Evolutionary conservation across 805 yeast species (phyloP), one percentile per base, ranked within the genome.

Genomic region (Nakazawaea wyomingensis): DNA sequence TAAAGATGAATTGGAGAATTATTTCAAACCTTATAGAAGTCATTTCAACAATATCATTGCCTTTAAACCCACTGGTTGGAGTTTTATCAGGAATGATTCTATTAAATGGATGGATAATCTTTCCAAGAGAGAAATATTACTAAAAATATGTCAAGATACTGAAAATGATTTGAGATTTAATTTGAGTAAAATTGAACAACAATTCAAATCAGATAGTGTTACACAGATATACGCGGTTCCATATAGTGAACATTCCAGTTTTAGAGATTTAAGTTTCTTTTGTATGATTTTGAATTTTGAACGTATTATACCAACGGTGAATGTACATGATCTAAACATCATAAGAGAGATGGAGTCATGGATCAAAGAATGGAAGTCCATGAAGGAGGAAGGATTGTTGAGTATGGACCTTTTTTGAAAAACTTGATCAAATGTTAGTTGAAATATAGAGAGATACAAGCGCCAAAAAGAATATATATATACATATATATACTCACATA

Each of bases 181-280:
- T 45, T 37, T 57, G 10, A 53, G 54, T 41, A 47, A 47, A 36
- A 56, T 59, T 8, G 62, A 66, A 14, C 37, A 32, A 16, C 68
- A 66, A 39, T 60, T 57, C 56, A 57, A 62, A 47, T 46, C 51
- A 30, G 37, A 59, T 43, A 43, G 66, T 50, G 51, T 59, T 33
- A 59, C 67, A 39, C 72, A 79, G 37, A 66, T 78, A 1, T 80
- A 82, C 51, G 60, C 73, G 9, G 75, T 90, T 1, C 98, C 99
- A 0, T 93, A 93, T 55, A 83, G 95, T 54, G 99, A 93, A 56
- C 99, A 93, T 63, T 87, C 96, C 9, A 86, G 96, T 45, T 91
- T 80, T 54, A 66, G 84, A 30, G 99, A 93, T 54, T 67, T 93
- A 30, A 70, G 82, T 10, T 70, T 72, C 43, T 86, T 91, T 55